Percentiles rank a stretch among this genome's conserved stretches.
phyloP scores from a whole-genome alignment of 2,329 filamentous ascomycete genomes.

The Cercospora beticola region DNA sequence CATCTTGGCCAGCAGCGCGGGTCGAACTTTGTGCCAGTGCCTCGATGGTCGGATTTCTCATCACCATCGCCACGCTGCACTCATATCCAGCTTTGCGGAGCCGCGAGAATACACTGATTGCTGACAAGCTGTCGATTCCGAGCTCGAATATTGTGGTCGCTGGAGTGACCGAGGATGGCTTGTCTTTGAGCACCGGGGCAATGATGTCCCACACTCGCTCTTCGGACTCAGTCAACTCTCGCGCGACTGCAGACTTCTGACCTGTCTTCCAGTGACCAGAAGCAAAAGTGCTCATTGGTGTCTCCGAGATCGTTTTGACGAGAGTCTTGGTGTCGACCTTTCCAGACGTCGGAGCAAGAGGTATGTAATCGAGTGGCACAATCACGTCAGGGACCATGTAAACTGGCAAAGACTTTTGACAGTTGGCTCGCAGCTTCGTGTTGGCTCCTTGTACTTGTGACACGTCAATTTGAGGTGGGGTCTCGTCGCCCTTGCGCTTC shows the following conservation, averaged over 20 bases:
- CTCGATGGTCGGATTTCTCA: slow-evolving; percentile 21
- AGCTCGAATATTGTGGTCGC: slow-evolving; percentile 17
- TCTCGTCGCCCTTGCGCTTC: slow-evolving; percentile 6
- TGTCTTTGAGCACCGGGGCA: slow-evolving; percentile 13
- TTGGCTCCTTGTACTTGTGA: slow-evolving; percentile 10
- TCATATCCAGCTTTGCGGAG: slow-evolving; percentile 17
- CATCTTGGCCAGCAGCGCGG: not conserved
- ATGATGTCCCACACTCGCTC: slow-evolving; percentile 9
- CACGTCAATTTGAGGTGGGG: not conserved
- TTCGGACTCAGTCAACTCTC: slow-evolving; percentile 15
- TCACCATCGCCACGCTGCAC: slow-evolving; percentile 20
- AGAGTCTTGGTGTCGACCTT: slow-evolving; percentile 23
- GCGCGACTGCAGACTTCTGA: not conserved
- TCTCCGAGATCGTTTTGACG: slow-evolving; percentile 12
- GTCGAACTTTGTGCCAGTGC: slow-evolving; percentile 11
- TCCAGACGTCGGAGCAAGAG: slow-evolving; percentile 18
- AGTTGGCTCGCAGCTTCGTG: slow-evolving; percentile 4
- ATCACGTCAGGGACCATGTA: slow-evolving; percentile 23
- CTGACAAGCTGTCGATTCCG: slow-evolving; percentile 23
- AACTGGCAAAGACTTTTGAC: slow-evolving; percentile 16
- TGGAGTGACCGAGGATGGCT: slow-evolving; percentile 11
- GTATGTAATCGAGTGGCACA: slow-evolving; percentile 19
- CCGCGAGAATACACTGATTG: slow-evolving; percentile 20
- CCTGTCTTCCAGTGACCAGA: not conserved
- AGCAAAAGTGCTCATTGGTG: slow-evolving; percentile 15